Evolutionary conservation across 2,329 filamentous ascomycete genomes (phyloP), one percentile per base, ranked within the genome.

Genomic region (Pseudodiploospora longispora): DNA sequence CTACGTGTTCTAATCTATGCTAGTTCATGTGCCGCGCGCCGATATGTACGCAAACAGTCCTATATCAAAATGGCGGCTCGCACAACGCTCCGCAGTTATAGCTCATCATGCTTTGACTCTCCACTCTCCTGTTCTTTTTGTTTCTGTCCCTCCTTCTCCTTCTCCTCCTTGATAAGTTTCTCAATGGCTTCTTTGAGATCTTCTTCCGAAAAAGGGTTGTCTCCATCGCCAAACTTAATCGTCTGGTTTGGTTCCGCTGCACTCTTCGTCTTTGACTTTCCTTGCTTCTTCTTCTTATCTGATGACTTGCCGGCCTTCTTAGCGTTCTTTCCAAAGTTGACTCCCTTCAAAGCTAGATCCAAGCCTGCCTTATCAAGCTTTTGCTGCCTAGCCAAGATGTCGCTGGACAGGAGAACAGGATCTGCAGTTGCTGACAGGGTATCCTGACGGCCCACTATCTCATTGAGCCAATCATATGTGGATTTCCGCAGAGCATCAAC

Each of bases 401-500:
- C 90, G 57, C 83, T 82, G 52, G 81, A 69, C 1, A 83, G 74
- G 6, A 95, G 71, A 6, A 82, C 82, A 0, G 88, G 86, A 52
- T 97, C 82, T 7, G 87, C 86, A 2, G 81, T 80, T 2, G 72
- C 66, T 10, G 74, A 68, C 3, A 95, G 77, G 53, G 79, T 82
- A 30, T 81, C 77, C 64, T 97, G 91, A 54, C 76, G 75, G 3
- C 74, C 69, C 39, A 86, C 66, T 59, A 85, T 83, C 51, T 84
- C 76, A 30, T 81, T 76, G 19, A 98, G 72, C 91, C 91, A 98
- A 19, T 75, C 70, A 10, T 74, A 68, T 12, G 82, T 78, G 10
- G 77, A 74, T 29, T 79, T 75, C 56, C 82, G 78, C 12, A 80
- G 67, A 8, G 76, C 72, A 41, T 82, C 75, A 27, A 93, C 70